A percentile compares a stretch with the other conserved stretches of the same genome.
Conservation (phyloP, 176 grass and related monocot genomes). For the Zea mays region Zm-B73-REFERENCE-NAM-5.0 NC_050101.1:102101501-102102000, state of each 20-base stretch:
- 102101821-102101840: constrained; percentile 73
- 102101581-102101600: background rate
- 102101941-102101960: background rate
- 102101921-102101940: background rate
- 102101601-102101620: background rate
- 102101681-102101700: background rate
- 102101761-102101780: constrained; percentile 38
- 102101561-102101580: background rate
- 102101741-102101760: background rate
- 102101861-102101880: constrained; percentile 97
- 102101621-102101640: constrained; percentile 1
- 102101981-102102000: background rate
- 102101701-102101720: background rate
- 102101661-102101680: background rate
- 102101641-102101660: background rate
- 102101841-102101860: constrained; percentile 94
- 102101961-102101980: background rate
- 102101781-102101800: constrained; percentile 90
- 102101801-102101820: constrained; percentile 82
- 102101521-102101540: background rate
- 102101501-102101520: too few relatives aligned
- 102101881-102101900: background rate
- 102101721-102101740: background rate
- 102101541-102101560: background rate
- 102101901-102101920: background rate